Conservation (phyloP, 1,284 basidiomycete species). For the Tilletia walkeri region DNA sequence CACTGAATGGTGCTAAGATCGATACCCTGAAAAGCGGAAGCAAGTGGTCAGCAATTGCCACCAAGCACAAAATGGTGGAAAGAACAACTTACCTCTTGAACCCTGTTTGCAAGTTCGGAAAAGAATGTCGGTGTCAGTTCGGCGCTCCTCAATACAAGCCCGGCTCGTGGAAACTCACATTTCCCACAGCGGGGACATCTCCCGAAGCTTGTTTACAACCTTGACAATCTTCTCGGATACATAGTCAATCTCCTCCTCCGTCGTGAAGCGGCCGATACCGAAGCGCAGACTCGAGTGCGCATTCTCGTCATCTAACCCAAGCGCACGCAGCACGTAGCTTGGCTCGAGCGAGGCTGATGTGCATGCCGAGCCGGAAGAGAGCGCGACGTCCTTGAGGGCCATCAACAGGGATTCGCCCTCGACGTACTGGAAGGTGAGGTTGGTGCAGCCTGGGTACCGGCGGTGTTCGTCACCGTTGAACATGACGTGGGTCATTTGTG, state of each 20-base stretch:
- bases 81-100: constrained; percentile 63
- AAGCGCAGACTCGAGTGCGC: constrained; percentile 97
- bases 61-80: neutral
- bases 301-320: constrained; percentile 93
- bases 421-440: constrained; percentile 93
- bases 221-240: constrained; percentile 84
- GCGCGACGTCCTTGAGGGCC: constrained; percentile 95
- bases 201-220: constrained; percentile 73
- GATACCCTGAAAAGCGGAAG: constrained; percentile 67
- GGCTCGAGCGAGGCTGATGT: constrained; percentile 98
- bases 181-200: constrained; percentile 62
- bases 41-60: neutral
- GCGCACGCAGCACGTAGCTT: constrained; percentile 92
- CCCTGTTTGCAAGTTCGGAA: constrained; percentile 71
- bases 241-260: constrained; percentile 93
- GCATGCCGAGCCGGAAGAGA: constrained; percentile 96
- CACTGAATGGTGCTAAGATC: constrained; percentile 90
- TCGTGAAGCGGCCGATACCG: constrained; percentile 97
- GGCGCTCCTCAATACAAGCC: neutral
- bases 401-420: constrained; percentile 96
- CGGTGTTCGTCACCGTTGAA: constrained; percentile 80
- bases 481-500: constrained; percentile 82
- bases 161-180: constrained; percentile 26
- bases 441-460: constrained; percentile 71
- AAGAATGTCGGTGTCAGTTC: too few species aligned